Percentiles rank a stretch among this genome's conserved stretches.
Conservation (phyloP, 2,329 filamentous ascomycete species). For the Epichloe brachyelytri region DNA sequence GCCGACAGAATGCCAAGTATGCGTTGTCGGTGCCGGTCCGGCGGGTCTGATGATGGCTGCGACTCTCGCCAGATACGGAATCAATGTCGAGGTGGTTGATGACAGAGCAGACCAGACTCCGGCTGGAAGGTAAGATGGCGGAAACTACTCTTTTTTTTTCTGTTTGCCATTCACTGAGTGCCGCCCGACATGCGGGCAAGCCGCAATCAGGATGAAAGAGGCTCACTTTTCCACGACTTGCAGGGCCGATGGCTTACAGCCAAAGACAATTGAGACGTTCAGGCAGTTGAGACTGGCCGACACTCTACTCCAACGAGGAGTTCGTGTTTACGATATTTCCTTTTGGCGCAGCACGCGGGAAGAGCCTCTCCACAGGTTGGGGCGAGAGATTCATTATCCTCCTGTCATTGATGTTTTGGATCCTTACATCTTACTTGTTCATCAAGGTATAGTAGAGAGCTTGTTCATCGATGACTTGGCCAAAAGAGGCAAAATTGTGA, state of each 20-base stretch:
- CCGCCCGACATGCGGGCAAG: not conserved
- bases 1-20: constrained; percentile 33
- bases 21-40: constrained; percentile 42
- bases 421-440: constrained; percentile 45
- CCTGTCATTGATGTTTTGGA: constrained; percentile 43
- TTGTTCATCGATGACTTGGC: constrained; percentile 57
- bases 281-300: constrained; percentile 63
- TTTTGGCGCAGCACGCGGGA: constrained; percentile 51
- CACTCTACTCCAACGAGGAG: constrained; percentile 50
- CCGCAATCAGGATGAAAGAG: not conserved
- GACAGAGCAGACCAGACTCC: constrained; percentile 55
- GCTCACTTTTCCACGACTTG: constrained; percentile 5
- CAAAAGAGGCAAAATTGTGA: constrained; percentile 49
- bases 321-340: constrained; percentile 60
- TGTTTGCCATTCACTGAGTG: not conserved
- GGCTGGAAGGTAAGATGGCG: constrained; percentile 36
- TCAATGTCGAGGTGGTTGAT: constrained; percentile 53
- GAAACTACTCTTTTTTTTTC: not conserved
- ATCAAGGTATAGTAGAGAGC: constrained; percentile 66
- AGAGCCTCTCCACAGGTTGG: constrained; percentile 43
- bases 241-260: constrained; percentile 60
- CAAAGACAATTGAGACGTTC: constrained; percentile 67
- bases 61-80: constrained; percentile 50
- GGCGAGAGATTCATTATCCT: constrained; percentile 57
- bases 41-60: constrained; percentile 42